A percentile compares a stretch with the other conserved stretches of the same genome.
Evolutionary conservation across 2,329 filamentous ascomycete species (phyloP).

Genomic region (Hypoxylon sp.): DNA sequence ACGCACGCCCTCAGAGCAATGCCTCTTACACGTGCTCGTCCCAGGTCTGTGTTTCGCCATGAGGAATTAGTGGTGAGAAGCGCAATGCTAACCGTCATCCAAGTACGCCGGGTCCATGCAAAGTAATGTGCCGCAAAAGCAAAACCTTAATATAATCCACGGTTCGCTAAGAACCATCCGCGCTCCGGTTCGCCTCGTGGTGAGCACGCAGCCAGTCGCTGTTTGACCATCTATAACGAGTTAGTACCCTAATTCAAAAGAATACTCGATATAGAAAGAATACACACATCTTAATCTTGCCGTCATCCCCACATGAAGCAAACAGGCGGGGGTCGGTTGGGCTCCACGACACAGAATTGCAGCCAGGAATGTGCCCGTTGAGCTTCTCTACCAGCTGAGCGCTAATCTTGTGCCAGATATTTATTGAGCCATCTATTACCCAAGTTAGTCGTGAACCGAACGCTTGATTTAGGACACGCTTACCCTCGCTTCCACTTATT

Average conservation of each 20-base stretch:
- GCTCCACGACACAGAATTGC: slow-evolving; percentile 93
- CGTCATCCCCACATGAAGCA: slow-evolving; percentile 92
- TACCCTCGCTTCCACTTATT: slow-evolving; percentile 91
- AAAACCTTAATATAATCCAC: slow-evolving; percentile 25
- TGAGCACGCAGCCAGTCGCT: slow-evolving; percentile 51
- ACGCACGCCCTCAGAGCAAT: slow-evolving; percentile 8
- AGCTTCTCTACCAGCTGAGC: slow-evolving; percentile 82
- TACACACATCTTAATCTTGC: slow-evolving; percentile 85
- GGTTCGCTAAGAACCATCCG: slow-evolving; percentile 41
- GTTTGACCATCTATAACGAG: slow-evolving; percentile 57
- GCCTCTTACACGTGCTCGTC: slow-evolving; percentile 2
- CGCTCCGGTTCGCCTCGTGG: slow-evolving; percentile 39
- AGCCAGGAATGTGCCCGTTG: slow-evolving; percentile 80
- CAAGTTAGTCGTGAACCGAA: slow-evolving; percentile 18
- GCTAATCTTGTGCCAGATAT: slow-evolving; percentile 92
- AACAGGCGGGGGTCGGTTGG: slow-evolving; percentile 86
- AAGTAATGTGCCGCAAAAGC: slow-evolving; percentile 36
- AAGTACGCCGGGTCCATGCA: slow-evolving; percentile 45
- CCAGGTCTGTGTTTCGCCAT: slow-evolving; percentile 11
- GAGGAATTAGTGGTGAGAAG: slow-evolving; percentile 31
- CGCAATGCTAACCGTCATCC: slow-evolving; percentile 39
- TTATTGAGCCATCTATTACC: slow-evolving; percentile 72
- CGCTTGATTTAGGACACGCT: slow-evolving; percentile 43
- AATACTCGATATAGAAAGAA: neutral
- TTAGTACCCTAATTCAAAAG: slow-evolving; percentile 37